Base-by-base conservation (phyloP, 2,329 filamentous ascomycete species). In the Diaporthe aspalathi region DNA sequence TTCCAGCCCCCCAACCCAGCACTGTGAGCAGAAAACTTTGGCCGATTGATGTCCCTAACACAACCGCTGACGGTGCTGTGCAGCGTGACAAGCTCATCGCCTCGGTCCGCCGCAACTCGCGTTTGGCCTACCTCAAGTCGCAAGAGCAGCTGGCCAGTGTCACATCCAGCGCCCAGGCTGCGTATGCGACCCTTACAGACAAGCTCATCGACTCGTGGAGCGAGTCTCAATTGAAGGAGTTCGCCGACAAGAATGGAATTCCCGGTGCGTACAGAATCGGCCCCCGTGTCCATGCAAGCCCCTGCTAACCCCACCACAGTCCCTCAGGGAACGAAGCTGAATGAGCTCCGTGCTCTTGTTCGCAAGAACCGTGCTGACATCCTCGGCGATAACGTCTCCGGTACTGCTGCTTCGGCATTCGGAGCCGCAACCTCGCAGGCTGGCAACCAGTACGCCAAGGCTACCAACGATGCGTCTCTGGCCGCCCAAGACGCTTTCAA, bases 181-280 rank as follows among this genome's bases (percentile, higher is more conserved):
- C 93, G 1, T 92, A 94, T 76, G 85, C 91, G 66, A 92, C 90
- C 60, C 84, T 98, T 52, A 94, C 92, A 74, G 94, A 98, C 77
- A 91, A 92, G 77, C 86, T 98, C 67, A 92, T 98, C 78, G 91
- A 97, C 76, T 91, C 93, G 5, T 99, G 96, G 96, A 91, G 92
- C 78, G 95, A 98, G 78, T 88, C 88, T 50, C 87, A 97, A 81
- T 88, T 99, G 80, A 98, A 98, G 87, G 92, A 94, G 74, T 98
- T 96, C 85, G 91, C 91, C 69, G 95, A 98, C 84, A 94, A 95
- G 87, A 96, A 98, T 77, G 90, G 90, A 71, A 92, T 99, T 79
- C 81, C 79, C 16, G 83, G 83, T 84, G 76, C 35, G 80, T 73
- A 6, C 22, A 14, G 45, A 16, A 1, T 35, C 5, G 17, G 3